Conservation (phyloP, 176 grass and related monocot genomes). For the Typha latifolia region DNA sequence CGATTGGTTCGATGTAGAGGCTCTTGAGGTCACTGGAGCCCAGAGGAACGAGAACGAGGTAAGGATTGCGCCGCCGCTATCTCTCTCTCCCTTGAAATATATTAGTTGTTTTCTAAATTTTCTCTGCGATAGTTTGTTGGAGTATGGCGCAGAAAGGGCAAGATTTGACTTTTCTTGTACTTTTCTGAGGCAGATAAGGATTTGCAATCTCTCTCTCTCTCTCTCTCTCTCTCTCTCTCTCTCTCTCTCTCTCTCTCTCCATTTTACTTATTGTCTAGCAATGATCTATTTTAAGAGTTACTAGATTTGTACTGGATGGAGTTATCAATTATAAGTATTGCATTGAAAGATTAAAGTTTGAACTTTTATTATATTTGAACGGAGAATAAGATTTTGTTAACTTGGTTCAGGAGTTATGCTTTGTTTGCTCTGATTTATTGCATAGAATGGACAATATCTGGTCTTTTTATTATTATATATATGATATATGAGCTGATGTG, state of each 20-base stretch:
- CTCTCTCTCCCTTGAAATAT: background rate
- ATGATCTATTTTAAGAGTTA: background rate
- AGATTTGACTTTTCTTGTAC: background rate
- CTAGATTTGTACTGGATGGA: background rate
- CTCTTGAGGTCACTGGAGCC: constrained; percentile 57
- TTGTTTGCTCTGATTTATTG: background rate
- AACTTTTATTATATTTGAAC: background rate
- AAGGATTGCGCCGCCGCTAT: background rate
- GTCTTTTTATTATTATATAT: too few species aligned
- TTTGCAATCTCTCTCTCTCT: background rate
- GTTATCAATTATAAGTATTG: background rate
- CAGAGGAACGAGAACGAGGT: constrained; percentile 41
- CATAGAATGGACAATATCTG: too few species aligned
- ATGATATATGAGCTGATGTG: too few species aligned
- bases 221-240: too few species aligned
- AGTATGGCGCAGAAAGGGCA: background rate
- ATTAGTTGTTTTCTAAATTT: background rate
- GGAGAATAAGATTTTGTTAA: background rate
- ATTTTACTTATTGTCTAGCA: background rate
- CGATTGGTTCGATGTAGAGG: constrained; percentile 83
- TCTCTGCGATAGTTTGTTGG: background rate
- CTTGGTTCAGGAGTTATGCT: background rate
- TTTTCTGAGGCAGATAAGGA: background rate
- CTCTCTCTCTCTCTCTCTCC: too few species aligned
- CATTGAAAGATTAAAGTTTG: background rate